phyloP scores from a whole-genome alignment of 495 filamentous ascomycete species.

The Recurvomyces mirabilis region DNA sequence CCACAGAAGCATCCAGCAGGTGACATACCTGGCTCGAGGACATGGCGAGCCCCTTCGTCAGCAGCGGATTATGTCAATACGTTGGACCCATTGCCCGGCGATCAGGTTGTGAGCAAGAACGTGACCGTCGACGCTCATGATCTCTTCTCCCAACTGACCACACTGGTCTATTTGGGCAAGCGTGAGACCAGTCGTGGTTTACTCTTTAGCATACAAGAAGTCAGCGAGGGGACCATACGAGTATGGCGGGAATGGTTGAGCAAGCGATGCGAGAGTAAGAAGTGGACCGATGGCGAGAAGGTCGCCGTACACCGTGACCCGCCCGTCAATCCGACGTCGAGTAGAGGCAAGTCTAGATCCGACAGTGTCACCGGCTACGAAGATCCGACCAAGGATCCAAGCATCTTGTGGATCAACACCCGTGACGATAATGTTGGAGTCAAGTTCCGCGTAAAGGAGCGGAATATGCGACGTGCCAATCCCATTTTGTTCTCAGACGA shows the following conservation, averaged over 20 bases:
- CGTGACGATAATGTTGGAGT: slow-evolving; percentile 28
- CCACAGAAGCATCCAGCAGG: slow-evolving; percentile 27
- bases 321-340: neutral
- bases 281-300: slow-evolving; percentile 20
- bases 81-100: slow-evolving; percentile 11
- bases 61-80: neutral
- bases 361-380: neutral
- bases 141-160: slow-evolving; percentile 59
- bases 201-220: slow-evolving; percentile 48
- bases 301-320: slow-evolving; percentile 12
- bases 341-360: neutral
- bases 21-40: slow-evolving; percentile 33
- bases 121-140: slow-evolving; percentile 56
- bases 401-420: slow-evolving; percentile 29
- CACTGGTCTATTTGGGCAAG: slow-evolving; percentile 57
- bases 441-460: slow-evolving; percentile 28
- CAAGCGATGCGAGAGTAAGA: slow-evolving; percentile 26
- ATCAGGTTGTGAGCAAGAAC: slow-evolving; percentile 41
- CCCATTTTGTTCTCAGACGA: slow-evolving; percentile 27
- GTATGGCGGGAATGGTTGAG: slow-evolving; percentile 61
- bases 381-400: slow-evolving; percentile 6
- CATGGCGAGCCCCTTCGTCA: slow-evolving; percentile 23
- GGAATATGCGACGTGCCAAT: slow-evolving; percentile 12
- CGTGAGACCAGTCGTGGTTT: slow-evolving; percentile 45
- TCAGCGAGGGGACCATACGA: slow-evolving; percentile 53